A percentile compares a stretch with the other conserved stretches of the same genome.
These are phyloP conservation scores for Chaetomiaceae sp. DNA, from an alignment of 2,329 filamentous ascomycete species.

Conservation along the genomic window DNA sequence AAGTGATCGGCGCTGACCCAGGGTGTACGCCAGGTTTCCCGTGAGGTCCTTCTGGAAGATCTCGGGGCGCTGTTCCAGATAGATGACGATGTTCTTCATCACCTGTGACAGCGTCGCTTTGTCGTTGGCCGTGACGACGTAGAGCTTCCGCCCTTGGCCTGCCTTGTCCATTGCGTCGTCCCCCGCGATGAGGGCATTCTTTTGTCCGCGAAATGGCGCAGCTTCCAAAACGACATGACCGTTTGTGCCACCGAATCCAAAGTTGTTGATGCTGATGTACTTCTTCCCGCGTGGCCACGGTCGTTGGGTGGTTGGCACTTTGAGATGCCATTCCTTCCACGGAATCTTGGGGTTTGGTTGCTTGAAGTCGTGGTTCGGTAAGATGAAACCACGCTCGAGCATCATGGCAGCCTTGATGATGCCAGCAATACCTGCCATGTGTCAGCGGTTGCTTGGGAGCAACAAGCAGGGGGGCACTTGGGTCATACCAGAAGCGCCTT, in stretches of 20 bases:
- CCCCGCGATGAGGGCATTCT: constrained; percentile 25
- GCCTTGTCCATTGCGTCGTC: constrained; percentile 25
- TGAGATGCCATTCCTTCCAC: constrained; percentile 44
- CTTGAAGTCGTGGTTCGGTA: constrained; percentile 46
- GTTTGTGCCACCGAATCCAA: constrained; percentile 43
- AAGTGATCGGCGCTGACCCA: constrained; percentile 39
- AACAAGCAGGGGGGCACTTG: too few species aligned
- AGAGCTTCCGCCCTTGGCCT: constrained; percentile 33
- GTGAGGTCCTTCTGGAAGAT: constrained; percentile 40
- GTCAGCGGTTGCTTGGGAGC: background rate
- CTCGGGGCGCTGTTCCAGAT: constrained; percentile 37
- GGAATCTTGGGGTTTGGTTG: constrained; percentile 43
- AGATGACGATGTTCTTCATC: constrained; percentile 37
- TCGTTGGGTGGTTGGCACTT: constrained; percentile 37
- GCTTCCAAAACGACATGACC: constrained; percentile 38
- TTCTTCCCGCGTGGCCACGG: constrained; percentile 45
- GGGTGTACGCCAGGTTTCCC: constrained; percentile 42
- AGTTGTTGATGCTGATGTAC: constrained; percentile 45
- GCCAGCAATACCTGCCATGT: constrained; percentile 37
- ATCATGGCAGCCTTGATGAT: constrained; percentile 48
- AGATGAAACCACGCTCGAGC: constrained; percentile 44
- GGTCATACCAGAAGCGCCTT: constrained; percentile 37
- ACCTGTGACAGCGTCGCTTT: constrained; percentile 31
- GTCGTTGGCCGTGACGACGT: constrained; percentile 38
- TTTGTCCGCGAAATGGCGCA: constrained; percentile 30